Percentiles rank a stretch among this genome's conserved stretches.
phyloP scores from a whole-genome alignment of 78 protist genomes.

The Dictyostelium brefeldianum region DNA sequence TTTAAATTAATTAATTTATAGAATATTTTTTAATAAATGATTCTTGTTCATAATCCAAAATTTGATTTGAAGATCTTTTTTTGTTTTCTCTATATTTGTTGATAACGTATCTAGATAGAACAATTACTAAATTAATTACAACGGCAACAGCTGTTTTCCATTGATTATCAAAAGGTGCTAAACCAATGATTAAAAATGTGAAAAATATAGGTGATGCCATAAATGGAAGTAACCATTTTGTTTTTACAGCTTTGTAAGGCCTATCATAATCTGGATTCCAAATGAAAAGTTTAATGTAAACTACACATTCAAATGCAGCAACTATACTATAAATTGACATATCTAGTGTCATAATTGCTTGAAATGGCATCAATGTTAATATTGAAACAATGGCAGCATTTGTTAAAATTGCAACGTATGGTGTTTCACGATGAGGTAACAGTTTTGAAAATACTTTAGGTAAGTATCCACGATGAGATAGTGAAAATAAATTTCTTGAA shows the following conservation, averaged over 20 bases:
- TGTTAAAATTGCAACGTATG: slow-evolving; percentile 28
- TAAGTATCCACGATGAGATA: slow-evolving; percentile 38
- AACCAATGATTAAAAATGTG: neutral
- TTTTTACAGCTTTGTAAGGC: slow-evolving; percentile 39
- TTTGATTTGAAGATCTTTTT: neutral
- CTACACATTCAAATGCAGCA: slow-evolving; percentile 4
- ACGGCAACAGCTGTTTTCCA: slow-evolving; percentile 32
- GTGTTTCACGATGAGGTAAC: slow-evolving; percentile 45
- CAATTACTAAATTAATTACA: neutral
- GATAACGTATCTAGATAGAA: neutral
- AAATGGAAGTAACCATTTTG: neutral
- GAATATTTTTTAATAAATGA: slow-evolving; percentile 37
- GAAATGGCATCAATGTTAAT: slow-evolving; percentile 29
- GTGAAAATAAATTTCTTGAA: slow-evolving; percentile 25
- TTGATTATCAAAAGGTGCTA: neutral
- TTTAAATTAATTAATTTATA: neutral
- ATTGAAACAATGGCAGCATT: slow-evolving; percentile 28
- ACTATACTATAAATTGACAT: slow-evolving; percentile 70
- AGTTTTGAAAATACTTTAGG: slow-evolving; percentile 42
- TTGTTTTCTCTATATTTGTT: neutral
- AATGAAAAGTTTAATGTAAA: slow-evolving; percentile 34
- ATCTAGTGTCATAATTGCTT: slow-evolving; percentile 44
- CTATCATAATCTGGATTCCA: slow-evolving; percentile 35
- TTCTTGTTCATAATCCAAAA: slow-evolving; percentile 21
- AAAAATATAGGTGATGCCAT: slow-evolving; percentile 6